phyloP scores from a whole-genome alignment of 225 moss, liverwort and hornwort species.

The Climacium dendroides region DNA sequence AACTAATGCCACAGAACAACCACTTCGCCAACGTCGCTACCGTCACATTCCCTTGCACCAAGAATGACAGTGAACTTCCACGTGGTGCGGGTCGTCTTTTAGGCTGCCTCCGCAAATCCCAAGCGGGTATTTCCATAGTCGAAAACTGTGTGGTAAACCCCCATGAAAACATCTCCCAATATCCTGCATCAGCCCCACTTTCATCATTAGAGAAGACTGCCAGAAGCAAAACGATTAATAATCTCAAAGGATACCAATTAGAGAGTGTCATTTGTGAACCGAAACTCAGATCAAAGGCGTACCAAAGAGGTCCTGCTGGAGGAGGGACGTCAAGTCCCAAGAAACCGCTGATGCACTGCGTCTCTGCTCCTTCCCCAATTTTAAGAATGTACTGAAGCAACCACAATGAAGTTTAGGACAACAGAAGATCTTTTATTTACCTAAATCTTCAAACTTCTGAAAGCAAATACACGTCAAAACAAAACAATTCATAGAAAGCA shows the following conservation, averaged over 20 bases:
- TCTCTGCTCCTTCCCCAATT: slow-evolving; percentile 61
- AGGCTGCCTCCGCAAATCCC: slow-evolving; percentile 71
- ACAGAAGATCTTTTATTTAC: background rate
- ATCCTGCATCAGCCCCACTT: slow-evolving; percentile 46
- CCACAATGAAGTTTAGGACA: background rate
- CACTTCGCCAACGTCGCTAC: background rate
- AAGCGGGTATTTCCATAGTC: slow-evolving; percentile 64
- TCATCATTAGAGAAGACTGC: background rate
- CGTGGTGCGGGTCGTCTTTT: background rate
- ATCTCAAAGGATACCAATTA: background rate
- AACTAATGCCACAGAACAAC: background rate
- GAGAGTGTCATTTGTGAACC: background rate
- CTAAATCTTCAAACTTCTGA: background rate
- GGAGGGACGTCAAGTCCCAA: slow-evolving; percentile 83
- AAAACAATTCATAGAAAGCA: background rate
- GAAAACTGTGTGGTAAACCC: slow-evolving; percentile 84
- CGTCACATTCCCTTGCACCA: background rate
- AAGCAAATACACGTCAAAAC: background rate
- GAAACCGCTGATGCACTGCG: slow-evolving; percentile 92
- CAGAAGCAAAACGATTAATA: background rate
- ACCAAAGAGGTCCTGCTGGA: slow-evolving; percentile 87
- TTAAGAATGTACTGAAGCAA: slow-evolving; percentile 66
- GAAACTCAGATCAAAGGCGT: background rate
- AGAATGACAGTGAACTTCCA: background rate
- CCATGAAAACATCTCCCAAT: slow-evolving; percentile 93